These are phyloP conservation scores for Arachnomyces sp. DNA, from an alignment of 2,329 filamentous ascomycete species.

Conservation along the genomic window DNA sequence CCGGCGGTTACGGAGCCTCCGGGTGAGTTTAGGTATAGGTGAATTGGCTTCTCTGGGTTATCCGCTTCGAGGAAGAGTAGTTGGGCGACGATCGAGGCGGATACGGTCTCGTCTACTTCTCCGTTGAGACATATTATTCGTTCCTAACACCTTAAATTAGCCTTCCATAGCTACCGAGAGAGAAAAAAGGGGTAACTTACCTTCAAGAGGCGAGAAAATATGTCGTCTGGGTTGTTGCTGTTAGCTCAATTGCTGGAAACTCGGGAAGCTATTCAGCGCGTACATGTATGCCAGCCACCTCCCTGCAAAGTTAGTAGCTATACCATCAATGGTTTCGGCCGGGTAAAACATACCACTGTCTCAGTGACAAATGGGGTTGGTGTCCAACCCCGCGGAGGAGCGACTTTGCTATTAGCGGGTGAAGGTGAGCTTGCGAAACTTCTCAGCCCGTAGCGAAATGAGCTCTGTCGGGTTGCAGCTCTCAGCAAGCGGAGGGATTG, in stretches of 20 bases:
- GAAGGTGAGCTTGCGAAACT: constrained; percentile 4
- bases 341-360: constrained; percentile 43
- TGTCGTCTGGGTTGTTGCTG: constrained; percentile 54
- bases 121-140: constrained; percentile 92
- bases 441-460: constrained; percentile 4
- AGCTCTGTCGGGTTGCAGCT: constrained; percentile 3
- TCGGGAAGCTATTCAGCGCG: constrained; percentile 25
- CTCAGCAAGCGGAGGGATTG: neutral
- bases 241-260: constrained; percentile 18
- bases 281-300: constrained; percentile 72
- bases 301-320: constrained; percentile 42
- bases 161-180: neutral
- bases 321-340: constrained; percentile 8
- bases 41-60: constrained; percentile 87
- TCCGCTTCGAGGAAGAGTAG: constrained; percentile 97
- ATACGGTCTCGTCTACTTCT: constrained; percentile 79
- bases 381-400: constrained; percentile 37
- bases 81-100: constrained; percentile 90
- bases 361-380: constrained; percentile 51
- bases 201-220: constrained; percentile 73
- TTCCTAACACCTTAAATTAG: constrained; percentile 49
- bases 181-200: constrained; percentile 38
- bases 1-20: constrained; percentile 85
- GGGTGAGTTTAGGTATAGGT: constrained; percentile 95
- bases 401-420: constrained; percentile 1